Evolutionary conservation across 2,329 filamentous ascomycete species (phyloP), one percentile per base, ranked within the genome.

Genomic region (Colletotrichum coccodes): DNA sequence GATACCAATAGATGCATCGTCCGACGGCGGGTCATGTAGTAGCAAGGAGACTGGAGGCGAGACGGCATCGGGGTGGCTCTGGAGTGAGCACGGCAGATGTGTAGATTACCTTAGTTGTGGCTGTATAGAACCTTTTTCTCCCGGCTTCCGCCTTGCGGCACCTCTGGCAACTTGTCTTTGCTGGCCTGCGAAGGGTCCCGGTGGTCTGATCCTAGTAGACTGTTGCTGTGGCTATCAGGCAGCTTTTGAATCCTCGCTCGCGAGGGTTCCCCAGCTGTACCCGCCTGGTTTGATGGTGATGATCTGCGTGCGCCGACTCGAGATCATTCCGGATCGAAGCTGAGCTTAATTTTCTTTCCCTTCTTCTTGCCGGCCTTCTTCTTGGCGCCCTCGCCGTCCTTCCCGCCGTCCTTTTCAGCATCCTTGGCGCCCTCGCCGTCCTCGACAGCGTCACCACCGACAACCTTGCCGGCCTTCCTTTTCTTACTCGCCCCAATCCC

Each of bases 331-430:
- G 64, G 64, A 69, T 76, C 73, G 52, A 92, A 92, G 77, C 90
- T 92, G 52, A 92, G 80, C 80, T 91, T 91, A 68, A 92, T 87
- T 80, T 91, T 91, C 78, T 89, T 89, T 5, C 82, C 80, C 78
- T 86, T 86, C 76, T 90, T 89, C 34, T 69, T 69, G 34, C 32
- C 49, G 23, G 40, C 54, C 36, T 68, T 53, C 76, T 85, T 64
- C 34, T 65, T 72, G 18, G 68, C 40, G 42, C 52, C 59, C 30
- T 70, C 36, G 26, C 34, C 49, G 4, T 30, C 34, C 42, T n/a
- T 53, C n/a, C n/a, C n/a, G n/a, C n/a, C n/a, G 36, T 32, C 16
- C 26, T 65, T 34, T n/a, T 16, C 46, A 30, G 32, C 28, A n/a
- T 68, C 60, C 3, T 44, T 50, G 53, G 56, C n/a, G 47, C 21